A percentile compares a stretch with the other conserved stretches of the same genome.
phyloP scores from a whole-genome alignment of 192 early-diverging fungal genomes.

The Martensiomyces pterosporus region DNA sequence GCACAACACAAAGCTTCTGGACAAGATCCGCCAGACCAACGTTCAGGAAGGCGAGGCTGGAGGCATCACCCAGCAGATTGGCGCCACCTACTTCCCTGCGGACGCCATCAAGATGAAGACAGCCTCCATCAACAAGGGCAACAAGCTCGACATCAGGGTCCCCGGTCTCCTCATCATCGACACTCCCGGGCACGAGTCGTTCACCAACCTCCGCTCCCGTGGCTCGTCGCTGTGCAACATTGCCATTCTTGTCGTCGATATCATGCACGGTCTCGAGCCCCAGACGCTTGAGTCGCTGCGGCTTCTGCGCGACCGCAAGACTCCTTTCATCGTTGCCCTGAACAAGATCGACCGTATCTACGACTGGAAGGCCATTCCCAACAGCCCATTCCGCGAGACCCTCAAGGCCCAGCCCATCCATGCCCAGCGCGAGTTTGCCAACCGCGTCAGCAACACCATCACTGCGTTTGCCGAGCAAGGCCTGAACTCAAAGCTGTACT shows the following conservation, averaged over 20 bases:
- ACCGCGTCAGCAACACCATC: slow-evolving; percentile 71
- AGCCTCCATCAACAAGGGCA: slow-evolving; percentile 60
- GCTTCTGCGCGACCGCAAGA: slow-evolving; percentile 86
- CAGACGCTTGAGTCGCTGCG: slow-evolving; percentile 96
- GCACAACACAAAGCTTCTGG: slow-evolving; percentile 91
- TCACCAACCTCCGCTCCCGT: slow-evolving; percentile 91
- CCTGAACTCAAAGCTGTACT: slow-evolving; percentile 87
- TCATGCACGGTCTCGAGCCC: slow-evolving; percentile 98
- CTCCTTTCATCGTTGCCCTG: slow-evolving; percentile 96
- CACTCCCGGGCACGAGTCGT: slow-evolving; percentile 99
- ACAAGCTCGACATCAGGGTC: slow-evolving; percentile 70
- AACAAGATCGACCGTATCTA: slow-evolving; percentile 99
- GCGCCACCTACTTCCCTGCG: slow-evolving; percentile 98
- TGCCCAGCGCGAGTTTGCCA: slow-evolving; percentile 83
- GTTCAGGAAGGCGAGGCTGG: slow-evolving; percentile 99
- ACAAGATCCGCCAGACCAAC: slow-evolving; percentile 99
- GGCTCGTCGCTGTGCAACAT: slow-evolving; percentile 99
- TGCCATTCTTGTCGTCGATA: slow-evolving; percentile 98
- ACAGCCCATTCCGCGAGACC: slow-evolving; percentile 77
- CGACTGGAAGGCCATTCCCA: slow-evolving; percentile 82
- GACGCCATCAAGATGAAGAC: slow-evolving; percentile 93
- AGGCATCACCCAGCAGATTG: slow-evolving; percentile 99
- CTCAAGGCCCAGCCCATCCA: slow-evolving; percentile 66
- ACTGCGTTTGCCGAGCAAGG: slow-evolving; percentile 95
- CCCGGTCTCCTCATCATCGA: slow-evolving; percentile 96